phyloP scores from a whole-genome alignment of 495 filamentous ascomycete genomes.

The Aspergillus taichungensis region DNA sequence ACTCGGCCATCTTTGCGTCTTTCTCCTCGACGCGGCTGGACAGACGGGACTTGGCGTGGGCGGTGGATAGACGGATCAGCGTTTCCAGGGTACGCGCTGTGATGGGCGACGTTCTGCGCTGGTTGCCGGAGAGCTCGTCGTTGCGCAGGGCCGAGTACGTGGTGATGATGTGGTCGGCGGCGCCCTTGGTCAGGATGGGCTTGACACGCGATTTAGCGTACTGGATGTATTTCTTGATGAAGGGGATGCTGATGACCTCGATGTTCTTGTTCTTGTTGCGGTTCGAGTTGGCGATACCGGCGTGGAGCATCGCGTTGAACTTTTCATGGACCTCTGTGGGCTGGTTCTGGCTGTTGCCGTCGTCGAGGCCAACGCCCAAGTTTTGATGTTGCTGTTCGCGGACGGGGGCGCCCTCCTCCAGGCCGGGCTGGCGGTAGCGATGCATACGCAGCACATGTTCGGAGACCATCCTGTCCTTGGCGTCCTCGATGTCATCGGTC shows the following conservation, averaged over 20 bases:
- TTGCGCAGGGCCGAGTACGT: constrained; percentile 94
- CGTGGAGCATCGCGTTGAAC: constrained; percentile 91
- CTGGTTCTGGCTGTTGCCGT: constrained; percentile 58
- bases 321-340: constrained; percentile 93
- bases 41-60: constrained; percentile 88
- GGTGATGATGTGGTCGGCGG: constrained; percentile 82
- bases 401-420: constrained; percentile 91
- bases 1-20: constrained; percentile 81
- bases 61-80: constrained; percentile 90
- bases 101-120: constrained; percentile 88
- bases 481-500: constrained; percentile 95
- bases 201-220: constrained; percentile 91
- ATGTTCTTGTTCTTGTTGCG: constrained; percentile 65
- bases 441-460: constrained; percentile 99
- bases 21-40: constrained; percentile 88
- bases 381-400: constrained; percentile 79
- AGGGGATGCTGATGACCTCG: constrained; percentile 94
- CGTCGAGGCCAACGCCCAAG: constrained; percentile 80
- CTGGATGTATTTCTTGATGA: constrained; percentile 99
- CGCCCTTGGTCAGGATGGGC: constrained; percentile 85
- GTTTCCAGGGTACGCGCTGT: constrained; percentile 97
- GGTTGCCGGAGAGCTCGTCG: constrained; percentile 89
- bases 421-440: constrained; percentile 86
- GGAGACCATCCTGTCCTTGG: constrained; percentile 80
- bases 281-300: constrained; percentile 69